Evolutionary conservation across 176 grass and related monocot species (phyloP), one percentile per base, ranked within the genome.

Genomic region (Secale cereale): DNA sequence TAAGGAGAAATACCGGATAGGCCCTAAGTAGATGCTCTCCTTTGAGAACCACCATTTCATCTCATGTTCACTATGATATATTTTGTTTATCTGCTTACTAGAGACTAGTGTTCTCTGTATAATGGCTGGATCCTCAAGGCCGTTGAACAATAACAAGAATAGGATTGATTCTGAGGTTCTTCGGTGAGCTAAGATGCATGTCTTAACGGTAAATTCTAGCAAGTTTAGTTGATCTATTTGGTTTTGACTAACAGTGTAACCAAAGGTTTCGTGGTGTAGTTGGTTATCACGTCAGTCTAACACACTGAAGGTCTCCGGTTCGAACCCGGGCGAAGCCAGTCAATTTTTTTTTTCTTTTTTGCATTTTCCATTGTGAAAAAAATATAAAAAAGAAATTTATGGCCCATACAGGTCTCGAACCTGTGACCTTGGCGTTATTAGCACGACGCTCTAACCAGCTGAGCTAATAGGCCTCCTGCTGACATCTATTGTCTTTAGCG

Each of bases 271-370:
- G 92, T 97, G 95, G 88, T 94, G 90, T 97, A 97, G 90, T 97
- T 98, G 93, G 95, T 97, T 91, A 94, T 97, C 92, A 97, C 92
- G 92, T 94, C 94, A 97, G 92, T 97, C 92, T 94, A 97, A 94
- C 92, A 93, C 94, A 97, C 90, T 93, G 90, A 92, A 94, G 90
- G 90, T 97, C 90, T 97, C 92, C 92, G 90, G 92, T 97, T 97
- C 92, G 78, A 92, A 20, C 13, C 90, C 92, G 90, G 92, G 88
- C 90, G 90, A 97, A 78, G 90, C 92, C 94, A n/a, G n/a, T n/a
- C n/a, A n/a, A n/a, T n/a, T n/a, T n/a, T n/a, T n/a, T n/a, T n/a
- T n/a, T n/a, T n/a, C n/a, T n/a, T n/a, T n/a, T n/a, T n/a, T n/a
- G n/a, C n/a, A n/a, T n/a, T n/a, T n/a, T n/a, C n/a, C n/a, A n/a